phyloP scores from a whole-genome alignment of 768 basidiomycete species.

The Leccinum fibrillosum region DNA sequence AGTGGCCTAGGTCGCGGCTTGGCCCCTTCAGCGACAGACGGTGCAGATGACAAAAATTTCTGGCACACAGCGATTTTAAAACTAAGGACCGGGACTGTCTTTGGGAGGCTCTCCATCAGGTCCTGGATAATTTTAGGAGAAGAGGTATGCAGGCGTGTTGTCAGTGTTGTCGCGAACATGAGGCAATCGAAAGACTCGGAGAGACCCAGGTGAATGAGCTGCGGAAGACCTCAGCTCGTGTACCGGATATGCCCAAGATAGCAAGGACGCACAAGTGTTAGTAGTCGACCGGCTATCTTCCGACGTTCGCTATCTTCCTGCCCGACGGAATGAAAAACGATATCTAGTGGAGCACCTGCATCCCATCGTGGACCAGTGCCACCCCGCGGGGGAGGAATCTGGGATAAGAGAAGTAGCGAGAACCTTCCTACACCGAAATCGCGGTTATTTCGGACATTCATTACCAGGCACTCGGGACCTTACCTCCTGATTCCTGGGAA shows the following conservation, averaged over 20 bases:
- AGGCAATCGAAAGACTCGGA: slow-evolving; percentile 36
- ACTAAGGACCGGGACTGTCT: slow-evolving; percentile 32
- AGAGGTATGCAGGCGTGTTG: slow-evolving; percentile 33
- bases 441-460: slow-evolving; percentile 7
- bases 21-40: slow-evolving; percentile 9
- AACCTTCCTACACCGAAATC: slow-evolving; percentile 32
- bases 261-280: slow-evolving; percentile 27
- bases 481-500: slow-evolving; percentile 30
- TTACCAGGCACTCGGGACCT: slow-evolving; percentile 1
- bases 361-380: slow-evolving; percentile 54
- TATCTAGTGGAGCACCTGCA: slow-evolving; percentile 46
- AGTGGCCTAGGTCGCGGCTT: slow-evolving; percentile 35
- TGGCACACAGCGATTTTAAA: slow-evolving; percentile 47
- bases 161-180: slow-evolving; percentile 35
- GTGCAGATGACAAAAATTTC: slow-evolving; percentile 33
- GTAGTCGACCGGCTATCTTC: slow-evolving; percentile 34
- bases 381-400: slow-evolving; percentile 54
- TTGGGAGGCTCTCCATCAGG: slow-evolving; percentile 37
- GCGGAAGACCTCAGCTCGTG: slow-evolving; percentile 1
- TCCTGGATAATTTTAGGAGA: slow-evolving; percentile 27
- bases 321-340: slow-evolving; percentile 37
- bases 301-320: slow-evolving; percentile 32
- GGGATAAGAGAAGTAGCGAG: slow-evolving; percentile 54
- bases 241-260: neutral
- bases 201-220: slow-evolving; percentile 43